A percentile compares a stretch with the other conserved stretches of the same genome.
Conservation (phyloP, 2,329 filamentous ascomycete genomes). For the Botryotinia calthae region DNA sequence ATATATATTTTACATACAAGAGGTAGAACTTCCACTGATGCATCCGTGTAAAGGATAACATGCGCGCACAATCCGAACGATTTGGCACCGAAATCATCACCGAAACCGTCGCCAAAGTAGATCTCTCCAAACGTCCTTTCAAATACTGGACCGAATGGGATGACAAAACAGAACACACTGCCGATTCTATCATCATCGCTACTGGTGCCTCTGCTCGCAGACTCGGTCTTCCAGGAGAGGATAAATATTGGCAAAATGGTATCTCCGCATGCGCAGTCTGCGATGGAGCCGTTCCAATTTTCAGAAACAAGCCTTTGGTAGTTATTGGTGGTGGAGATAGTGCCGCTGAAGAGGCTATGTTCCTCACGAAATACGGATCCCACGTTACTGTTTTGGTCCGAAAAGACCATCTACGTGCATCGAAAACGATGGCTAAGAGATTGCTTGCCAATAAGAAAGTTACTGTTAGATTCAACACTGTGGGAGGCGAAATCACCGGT, state of each 20-base stretch:
- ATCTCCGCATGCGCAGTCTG: slow-evolving; percentile 96
- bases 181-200: slow-evolving; percentile 89
- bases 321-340: slow-evolving; percentile 97
- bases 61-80: slow-evolving; percentile 85
- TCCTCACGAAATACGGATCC: slow-evolving; percentile 95
- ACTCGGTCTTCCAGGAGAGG: slow-evolving; percentile 80
- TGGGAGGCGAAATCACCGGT: slow-evolving; percentile 79
- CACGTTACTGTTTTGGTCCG: slow-evolving; percentile 93
- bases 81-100: slow-evolving; percentile 93
- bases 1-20: too few relatives aligned
- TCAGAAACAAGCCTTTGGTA: slow-evolving; percentile 90
- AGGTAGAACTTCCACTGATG: not conserved
- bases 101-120: slow-evolving; percentile 87
- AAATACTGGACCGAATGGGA: slow-evolving; percentile 93
- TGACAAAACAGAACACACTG: slow-evolving; percentile 75
- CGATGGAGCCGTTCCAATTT: slow-evolving; percentile 95
- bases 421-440: slow-evolving; percentile 87
- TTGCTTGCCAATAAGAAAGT: slow-evolving; percentile 83
- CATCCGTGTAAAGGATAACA: slow-evolving; percentile 57
- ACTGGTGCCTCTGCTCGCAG: slow-evolving; percentile 91
- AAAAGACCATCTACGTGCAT: slow-evolving; percentile 80
- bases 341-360: slow-evolving; percentile 94
- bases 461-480: slow-evolving; percentile 81
- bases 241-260: slow-evolving; percentile 95
- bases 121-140: slow-evolving; percentile 82